Conservation (phyloP, 257 asterid species). For the Cordia subcordata region DNA sequence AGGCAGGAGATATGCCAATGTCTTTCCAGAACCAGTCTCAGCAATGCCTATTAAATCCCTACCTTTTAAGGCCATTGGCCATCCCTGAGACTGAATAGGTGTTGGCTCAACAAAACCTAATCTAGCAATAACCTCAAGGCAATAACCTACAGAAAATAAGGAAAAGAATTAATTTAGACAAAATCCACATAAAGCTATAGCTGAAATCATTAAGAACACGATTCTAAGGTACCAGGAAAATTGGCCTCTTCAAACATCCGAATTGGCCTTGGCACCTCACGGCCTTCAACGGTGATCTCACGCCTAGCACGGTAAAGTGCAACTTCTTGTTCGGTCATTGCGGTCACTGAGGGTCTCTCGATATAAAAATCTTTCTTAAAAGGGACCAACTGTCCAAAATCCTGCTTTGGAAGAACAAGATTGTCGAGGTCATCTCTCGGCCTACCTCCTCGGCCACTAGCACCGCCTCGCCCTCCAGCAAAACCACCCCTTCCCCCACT, state of each 20-base stretch:
- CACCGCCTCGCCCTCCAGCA: conserved; percentile 38
- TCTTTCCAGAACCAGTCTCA: conserved; percentile 96
- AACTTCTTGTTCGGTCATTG: conserved; percentile 70
- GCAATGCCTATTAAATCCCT: conserved; percentile 91
- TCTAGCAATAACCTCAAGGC: conserved; percentile 74
- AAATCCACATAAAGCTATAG: not conserved
- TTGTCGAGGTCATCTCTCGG: conserved; percentile 63
- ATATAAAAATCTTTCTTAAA: conserved; percentile 77
- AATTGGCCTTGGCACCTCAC: conserved; percentile 76
- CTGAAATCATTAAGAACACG: not conserved
- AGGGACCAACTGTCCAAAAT: conserved; percentile 67
- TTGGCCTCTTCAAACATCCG: conserved; percentile 77
- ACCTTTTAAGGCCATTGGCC: conserved; percentile 97
- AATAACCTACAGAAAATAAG: conserved; percentile 49
- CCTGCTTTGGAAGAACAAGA: conserved; percentile 69
- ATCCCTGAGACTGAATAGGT: conserved; percentile 89
- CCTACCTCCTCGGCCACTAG: conserved; percentile 20
- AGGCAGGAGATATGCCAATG: conserved; percentile 80
- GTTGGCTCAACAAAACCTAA: conserved; percentile 88
- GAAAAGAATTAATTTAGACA: conserved; percentile 22
- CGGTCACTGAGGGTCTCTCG: conserved; percentile 69
- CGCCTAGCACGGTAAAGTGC: conserved; percentile 60
- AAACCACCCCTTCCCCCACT: conserved; percentile 48
- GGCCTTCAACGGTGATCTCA: conserved; percentile 76
- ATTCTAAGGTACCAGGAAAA: conserved; percentile 56